A percentile compares a stretch with the other conserved stretches of the same genome.
Conservation (phyloP, 2,329 filamentous ascomycete species). For the Colletotrichum magnum region DNA sequence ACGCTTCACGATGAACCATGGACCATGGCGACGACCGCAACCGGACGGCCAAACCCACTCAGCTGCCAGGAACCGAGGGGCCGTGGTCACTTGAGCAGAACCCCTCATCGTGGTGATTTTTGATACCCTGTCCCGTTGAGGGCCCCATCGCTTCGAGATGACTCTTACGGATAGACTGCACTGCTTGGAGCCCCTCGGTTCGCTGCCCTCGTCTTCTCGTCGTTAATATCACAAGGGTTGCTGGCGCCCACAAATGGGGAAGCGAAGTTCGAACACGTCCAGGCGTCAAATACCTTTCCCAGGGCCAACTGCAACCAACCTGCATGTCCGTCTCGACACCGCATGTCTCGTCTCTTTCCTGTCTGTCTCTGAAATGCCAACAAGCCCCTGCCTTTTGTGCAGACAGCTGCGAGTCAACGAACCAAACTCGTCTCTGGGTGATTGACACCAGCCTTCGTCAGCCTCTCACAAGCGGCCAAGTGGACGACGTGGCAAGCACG, state of each 20-base stretch:
- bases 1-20: slow-evolving; percentile 13
- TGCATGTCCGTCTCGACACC: slow-evolving; percentile 12
- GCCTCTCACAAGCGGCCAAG: slow-evolving; percentile 49
- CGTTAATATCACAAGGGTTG: slow-evolving; percentile 1
- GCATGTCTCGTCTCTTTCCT: slow-evolving; percentile 12
- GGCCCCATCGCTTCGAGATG: background rate
- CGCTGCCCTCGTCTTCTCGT: background rate
- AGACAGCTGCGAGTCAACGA: slow-evolving; percentile 27
- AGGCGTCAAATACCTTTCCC: too few species aligned
- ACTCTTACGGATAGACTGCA: background rate
- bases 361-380: slow-evolving; percentile 5
- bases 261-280: background rate
- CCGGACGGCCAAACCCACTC: slow-evolving; percentile 10
- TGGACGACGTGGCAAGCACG: slow-evolving; percentile 44
- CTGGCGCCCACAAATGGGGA: background rate
- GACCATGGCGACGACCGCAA: slow-evolving; percentile 13
- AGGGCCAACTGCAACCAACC: slow-evolving; percentile 1
- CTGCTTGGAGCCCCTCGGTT: background rate
- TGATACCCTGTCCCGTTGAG: background rate
- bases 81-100: background rate
- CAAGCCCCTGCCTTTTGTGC: slow-evolving; percentile 9
- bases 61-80: background rate
- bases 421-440: slow-evolving; percentile 1
- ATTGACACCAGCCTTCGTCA: slow-evolving; percentile 21
- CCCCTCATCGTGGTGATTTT: background rate